A percentile compares a stretch with the other conserved stretches of the same genome.
Conservation (phyloP, 768 basidiomycete genomes). For the Suillus bovinus region DNA sequence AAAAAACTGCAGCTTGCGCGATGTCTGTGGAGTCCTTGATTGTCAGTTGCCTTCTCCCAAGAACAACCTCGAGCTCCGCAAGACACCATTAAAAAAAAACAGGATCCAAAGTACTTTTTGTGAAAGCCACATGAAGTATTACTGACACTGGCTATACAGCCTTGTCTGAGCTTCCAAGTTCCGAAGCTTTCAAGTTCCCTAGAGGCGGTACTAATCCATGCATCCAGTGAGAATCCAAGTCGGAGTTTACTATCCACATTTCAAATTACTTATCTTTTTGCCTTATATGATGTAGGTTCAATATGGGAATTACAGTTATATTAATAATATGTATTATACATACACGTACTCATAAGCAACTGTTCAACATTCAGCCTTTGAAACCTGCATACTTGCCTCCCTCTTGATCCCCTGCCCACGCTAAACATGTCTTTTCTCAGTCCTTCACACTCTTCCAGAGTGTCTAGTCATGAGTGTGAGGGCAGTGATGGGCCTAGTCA, state of each 20-base stretch:
- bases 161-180: neutral
- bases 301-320: neutral
- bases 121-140: neutral
- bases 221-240: too few species aligned
- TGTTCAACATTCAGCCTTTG: too few species aligned
- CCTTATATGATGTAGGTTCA: neutral
- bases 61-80: neutral
- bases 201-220: too few species aligned
- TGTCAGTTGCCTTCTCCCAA: neutral
- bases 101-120: neutral
- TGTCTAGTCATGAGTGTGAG: neutral
- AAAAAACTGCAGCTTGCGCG: neutral
- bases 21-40: neutral
- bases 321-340: too few species aligned
- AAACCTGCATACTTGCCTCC: neutral
- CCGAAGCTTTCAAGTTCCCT: too few species aligned
- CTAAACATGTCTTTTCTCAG: neutral
- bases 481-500: neutral
- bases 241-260: too few species aligned
- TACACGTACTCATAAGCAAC: neutral
- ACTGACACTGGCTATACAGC: neutral
- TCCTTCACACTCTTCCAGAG: neutral
- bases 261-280: neutral
- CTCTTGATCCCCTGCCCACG: too few species aligned
- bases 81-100: neutral